A percentile compares a stretch with the other conserved stretches of the same genome.
phyloP scores from a whole-genome alignment of 192 early-diverging fungal genomes.

The Ambispora gerdemannii region DNA sequence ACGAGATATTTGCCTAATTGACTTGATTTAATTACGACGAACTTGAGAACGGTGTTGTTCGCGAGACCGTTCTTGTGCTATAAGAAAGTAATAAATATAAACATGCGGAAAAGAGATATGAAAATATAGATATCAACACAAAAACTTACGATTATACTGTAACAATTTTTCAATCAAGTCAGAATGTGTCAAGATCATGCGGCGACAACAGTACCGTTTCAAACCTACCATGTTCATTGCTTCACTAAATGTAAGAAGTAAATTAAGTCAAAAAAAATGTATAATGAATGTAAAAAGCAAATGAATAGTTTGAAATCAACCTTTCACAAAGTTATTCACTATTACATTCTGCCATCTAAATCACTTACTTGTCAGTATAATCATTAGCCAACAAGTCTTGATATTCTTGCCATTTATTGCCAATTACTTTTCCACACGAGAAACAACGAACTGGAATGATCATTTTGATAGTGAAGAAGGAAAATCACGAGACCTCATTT shows the following conservation, averaged over 20 bases:
- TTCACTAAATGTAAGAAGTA: constrained; percentile 58
- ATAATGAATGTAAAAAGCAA: constrained; percentile 6
- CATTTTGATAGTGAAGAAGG: constrained; percentile 78
- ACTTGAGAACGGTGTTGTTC: constrained; percentile 27
- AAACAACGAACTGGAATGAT: constrained; percentile 99
- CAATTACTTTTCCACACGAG: constrained; percentile 97
- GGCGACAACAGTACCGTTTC: constrained; percentile 94
- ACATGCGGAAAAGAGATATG: background rate
- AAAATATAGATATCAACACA: background rate
- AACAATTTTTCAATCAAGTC: constrained; percentile 98
- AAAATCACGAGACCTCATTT: too few species aligned
- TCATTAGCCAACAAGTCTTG: constrained; percentile 74
- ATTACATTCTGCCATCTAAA: too few species aligned
- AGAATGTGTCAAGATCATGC: constrained; percentile 97
- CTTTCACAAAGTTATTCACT: too few species aligned
- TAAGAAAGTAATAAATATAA: background rate
- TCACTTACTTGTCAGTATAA: constrained; percentile 70
- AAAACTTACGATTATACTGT: constrained; percentile 79
- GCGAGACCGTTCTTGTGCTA: constrained; percentile 28
- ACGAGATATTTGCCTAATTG: too few species aligned
- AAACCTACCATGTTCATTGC: constrained; percentile 71
- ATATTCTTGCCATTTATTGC: constrained; percentile 96
- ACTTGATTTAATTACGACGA: too few species aligned
- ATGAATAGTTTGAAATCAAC: background rate
- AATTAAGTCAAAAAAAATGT: constrained; percentile 11